Percentiles rank a stretch among this genome's conserved stretches.
phyloP scores from a whole-genome alignment of 257 asterid genomes.

The Gynochthodes officinalis region DNA sequence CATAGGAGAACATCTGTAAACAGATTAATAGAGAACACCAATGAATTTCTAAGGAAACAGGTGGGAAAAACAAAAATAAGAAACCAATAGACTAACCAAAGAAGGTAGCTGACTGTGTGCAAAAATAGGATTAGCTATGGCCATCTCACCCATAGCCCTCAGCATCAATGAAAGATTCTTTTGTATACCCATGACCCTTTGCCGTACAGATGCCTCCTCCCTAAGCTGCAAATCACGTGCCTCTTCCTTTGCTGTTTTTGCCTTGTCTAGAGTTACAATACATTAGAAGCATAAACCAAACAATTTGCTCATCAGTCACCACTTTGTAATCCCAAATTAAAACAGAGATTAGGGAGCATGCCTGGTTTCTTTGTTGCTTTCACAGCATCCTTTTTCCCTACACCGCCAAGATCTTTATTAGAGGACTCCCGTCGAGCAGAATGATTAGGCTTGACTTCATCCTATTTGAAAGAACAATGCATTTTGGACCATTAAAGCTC shows the following conservation, averaged over 20 bases:
- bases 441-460: constrained; percentile 51
- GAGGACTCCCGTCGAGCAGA: constrained; percentile 55
- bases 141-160: constrained; percentile 88
- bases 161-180: constrained; percentile 72
- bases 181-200: constrained; percentile 58
- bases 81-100: constrained; percentile 55
- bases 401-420: constrained; percentile 46
- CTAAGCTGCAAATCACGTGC: constrained; percentile 92
- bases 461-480: constrained; percentile 46
- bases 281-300: constrained; percentile 9
- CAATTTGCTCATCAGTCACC: constrained; percentile 6
- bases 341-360: constrained; percentile 18
- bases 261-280: constrained; percentile 51
- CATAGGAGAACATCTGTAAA: not conserved
- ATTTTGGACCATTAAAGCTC: constrained; percentile 1
- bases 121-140: constrained; percentile 87
- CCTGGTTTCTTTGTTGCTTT: constrained; percentile 80
- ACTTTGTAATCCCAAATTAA: constrained; percentile 1
- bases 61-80: not conserved
- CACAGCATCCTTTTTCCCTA: constrained; percentile 66
- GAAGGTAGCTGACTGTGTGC: constrained; percentile 93
- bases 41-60: not conserved
- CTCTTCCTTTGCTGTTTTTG: constrained; percentile 93
- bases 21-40: not conserved
- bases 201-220: constrained; percentile 77